phyloP scores from a whole-genome alignment of 306 rosid species.

The Dryas alaskensis region DNA sequence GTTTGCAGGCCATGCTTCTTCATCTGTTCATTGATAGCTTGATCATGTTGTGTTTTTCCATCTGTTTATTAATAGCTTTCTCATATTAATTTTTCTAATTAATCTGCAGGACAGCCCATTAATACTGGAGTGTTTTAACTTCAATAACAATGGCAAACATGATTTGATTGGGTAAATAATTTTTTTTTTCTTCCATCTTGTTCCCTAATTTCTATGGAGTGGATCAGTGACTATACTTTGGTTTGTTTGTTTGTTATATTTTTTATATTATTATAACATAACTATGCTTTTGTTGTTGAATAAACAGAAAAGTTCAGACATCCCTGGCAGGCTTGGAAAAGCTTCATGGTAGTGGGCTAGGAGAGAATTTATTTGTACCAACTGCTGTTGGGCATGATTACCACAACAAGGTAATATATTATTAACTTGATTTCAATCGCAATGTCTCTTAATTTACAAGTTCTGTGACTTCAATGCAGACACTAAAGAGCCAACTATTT shows the following conservation, averaged over 20 bases:
- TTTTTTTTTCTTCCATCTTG: conserved; percentile 22
- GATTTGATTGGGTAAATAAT: conserved; percentile 88
- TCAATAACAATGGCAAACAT: conserved; percentile 87
- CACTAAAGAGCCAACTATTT: conserved; percentile 71
- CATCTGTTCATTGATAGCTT: conserved; percentile 15
- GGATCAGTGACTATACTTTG: conserved; percentile 21
- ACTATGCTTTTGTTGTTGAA: conserved; percentile 24
- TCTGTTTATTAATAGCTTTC: conserved; percentile 20
- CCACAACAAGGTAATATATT: conserved; percentile 65
- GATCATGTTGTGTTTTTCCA: conserved; percentile 26
- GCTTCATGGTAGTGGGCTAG: conserved; percentile 64
- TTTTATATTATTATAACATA: background rate
- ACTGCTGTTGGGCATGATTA: conserved; percentile 61
- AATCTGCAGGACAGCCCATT: conserved; percentile 75
- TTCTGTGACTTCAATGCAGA: conserved; percentile 47
- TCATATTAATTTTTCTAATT: conserved; percentile 36
- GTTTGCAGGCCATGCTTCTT: background rate
- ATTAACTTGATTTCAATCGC: background rate
- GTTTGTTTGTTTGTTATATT: background rate
- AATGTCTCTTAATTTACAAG: conserved; percentile 22
- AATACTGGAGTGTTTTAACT: conserved; percentile 85
- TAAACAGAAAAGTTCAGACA: conserved; percentile 72
- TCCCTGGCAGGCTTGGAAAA: conserved; percentile 85
- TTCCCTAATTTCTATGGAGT: conserved; percentile 19
- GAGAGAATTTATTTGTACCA: conserved; percentile 51